Evolutionary conservation across 345 rosid genomes (phyloP), one percentile per base, ranked within the genome.

Genomic region (Anacardium occidentale): DNA sequence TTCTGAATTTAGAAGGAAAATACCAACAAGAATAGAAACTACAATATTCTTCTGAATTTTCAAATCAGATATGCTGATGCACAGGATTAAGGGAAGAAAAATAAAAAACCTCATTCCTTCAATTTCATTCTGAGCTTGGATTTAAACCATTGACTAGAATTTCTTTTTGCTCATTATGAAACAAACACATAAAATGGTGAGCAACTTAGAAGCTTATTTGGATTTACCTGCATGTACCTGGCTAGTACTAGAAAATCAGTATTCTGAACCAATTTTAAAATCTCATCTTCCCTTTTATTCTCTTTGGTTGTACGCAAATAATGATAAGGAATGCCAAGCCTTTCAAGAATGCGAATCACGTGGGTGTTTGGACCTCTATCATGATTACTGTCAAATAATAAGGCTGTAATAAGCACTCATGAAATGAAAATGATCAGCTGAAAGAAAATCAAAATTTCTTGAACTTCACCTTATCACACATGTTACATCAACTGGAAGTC

Each of bases 181-280:
- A 66, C 21, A 60, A 52, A 18, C 48, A 52, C 50, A 52, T 22
- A 51, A 25, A 24, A 50, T 25, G 64, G 24, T 24, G 25, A 22
- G 55, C 53, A 10, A 63, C 54, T 53, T 22, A 47, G 66, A 70
- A 75, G 22, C 70, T 70, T 40, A 54, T 53, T 44, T 48, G 72
- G 62, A 74, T 74, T 86, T 84, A 95, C 99, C 98, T 95, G 99
- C 98, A 95, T 95, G 80, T 95, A 95, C 83, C 98, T 91, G 61
- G 98, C 99, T 37, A 92, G 98, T 64, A 95, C 94, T 69, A 95
- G 62, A 76, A 95, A 95, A 79, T 95, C 97, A 8, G 97, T 95
- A 77, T 83, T 79, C 83, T 82, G 86, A 40, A 92, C 92, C 88
- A 95, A 80, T 56, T 84, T 91, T 84, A 92, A 76, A 68, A 91